Conservation (phyloP, 495 filamentous ascomycete species). For the Bryoglossum gracile region DNA sequence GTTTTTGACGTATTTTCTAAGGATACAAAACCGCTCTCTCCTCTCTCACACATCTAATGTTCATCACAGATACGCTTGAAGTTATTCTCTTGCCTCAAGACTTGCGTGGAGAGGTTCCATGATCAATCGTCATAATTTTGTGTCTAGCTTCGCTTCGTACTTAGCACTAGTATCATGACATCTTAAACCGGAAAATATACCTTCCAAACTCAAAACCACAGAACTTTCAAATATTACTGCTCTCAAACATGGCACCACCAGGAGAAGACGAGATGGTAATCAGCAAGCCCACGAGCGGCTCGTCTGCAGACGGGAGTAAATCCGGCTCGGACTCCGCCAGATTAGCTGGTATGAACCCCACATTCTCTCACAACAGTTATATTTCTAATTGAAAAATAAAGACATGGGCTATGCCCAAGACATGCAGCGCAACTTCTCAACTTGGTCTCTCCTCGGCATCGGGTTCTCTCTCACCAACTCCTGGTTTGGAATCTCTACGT, state of each 20-base stretch:
- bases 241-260: neutral
- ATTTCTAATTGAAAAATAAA: conserved; percentile 3
- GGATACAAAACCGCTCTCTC: too few relatives aligned
- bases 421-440: conserved; percentile 50
- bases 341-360: conserved; percentile 1
- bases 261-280: neutral
- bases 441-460: conserved; percentile 50
- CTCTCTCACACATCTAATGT: too few relatives aligned
- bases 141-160: too few relatives aligned
- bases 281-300: neutral
- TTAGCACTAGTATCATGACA: too few relatives aligned
- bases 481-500: conserved; percentile 56
- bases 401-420: conserved; percentile 56
- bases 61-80: too few relatives aligned
- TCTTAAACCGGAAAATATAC: too few relatives aligned
- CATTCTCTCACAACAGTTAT: neutral
- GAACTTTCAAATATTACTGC: neutral
- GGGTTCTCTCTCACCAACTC: conserved; percentile 59
- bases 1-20: too few relatives aligned
- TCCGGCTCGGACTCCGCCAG: neutral
- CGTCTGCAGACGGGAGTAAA: neutral
- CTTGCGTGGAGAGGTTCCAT: too few relatives aligned
- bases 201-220: too few relatives aligned
- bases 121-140: too few relatives aligned
- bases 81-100: too few relatives aligned